Conservation (phyloP, 352 stramenopile genomes). For the Globisporangium lucens region DNA sequence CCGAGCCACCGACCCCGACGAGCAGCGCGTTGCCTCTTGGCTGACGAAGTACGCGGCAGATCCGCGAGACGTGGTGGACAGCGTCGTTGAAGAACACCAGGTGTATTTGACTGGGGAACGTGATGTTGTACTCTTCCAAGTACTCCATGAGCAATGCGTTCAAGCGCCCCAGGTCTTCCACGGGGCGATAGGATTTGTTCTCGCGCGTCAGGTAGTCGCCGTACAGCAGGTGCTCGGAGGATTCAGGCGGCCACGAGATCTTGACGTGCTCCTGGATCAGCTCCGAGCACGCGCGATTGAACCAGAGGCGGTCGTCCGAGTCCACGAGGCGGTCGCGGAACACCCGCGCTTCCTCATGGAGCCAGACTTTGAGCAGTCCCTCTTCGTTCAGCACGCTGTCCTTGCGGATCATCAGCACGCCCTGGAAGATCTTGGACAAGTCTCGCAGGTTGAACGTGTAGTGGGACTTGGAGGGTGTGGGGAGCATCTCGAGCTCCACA, state of each 20-base stretch:
- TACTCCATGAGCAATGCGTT: slow-evolving; percentile 86
- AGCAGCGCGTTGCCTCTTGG: slow-evolving; percentile 90
- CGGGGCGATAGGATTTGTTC: slow-evolving; percentile 67
- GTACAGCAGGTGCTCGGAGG: slow-evolving; percentile 87
- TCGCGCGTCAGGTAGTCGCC: slow-evolving; percentile 88
- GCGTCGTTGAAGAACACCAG: slow-evolving; percentile 95
- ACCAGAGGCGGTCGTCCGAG: slow-evolving; percentile 81
- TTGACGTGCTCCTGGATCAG: slow-evolving; percentile 67
- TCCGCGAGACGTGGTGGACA: slow-evolving; percentile 92
- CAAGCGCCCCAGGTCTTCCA: slow-evolving; percentile 65
- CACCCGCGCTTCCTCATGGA: slow-evolving; percentile 90
- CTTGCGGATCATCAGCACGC: slow-evolving; percentile 90
- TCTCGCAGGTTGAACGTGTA: slow-evolving; percentile 95
- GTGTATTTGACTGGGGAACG: slow-evolving; percentile 91
- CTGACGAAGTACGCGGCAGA: slow-evolving; percentile 91
- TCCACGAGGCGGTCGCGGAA: slow-evolving; percentile 92
- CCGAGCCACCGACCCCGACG: slow-evolving; percentile 89
- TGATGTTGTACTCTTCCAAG: slow-evolving; percentile 95
- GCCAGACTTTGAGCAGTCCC: slow-evolving; percentile 83
- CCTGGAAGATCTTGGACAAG: slow-evolving; percentile 92
- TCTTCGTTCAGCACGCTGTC: slow-evolving; percentile 70
- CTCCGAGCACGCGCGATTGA: slow-evolving; percentile 78
- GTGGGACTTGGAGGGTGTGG: slow-evolving; percentile 90
- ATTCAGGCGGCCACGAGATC: slow-evolving; percentile 49
- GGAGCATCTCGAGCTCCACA: slow-evolving; percentile 87